Base-by-base conservation (phyloP, 2,329 filamentous ascomycete species). In the Mariannaea sp. region DNA sequence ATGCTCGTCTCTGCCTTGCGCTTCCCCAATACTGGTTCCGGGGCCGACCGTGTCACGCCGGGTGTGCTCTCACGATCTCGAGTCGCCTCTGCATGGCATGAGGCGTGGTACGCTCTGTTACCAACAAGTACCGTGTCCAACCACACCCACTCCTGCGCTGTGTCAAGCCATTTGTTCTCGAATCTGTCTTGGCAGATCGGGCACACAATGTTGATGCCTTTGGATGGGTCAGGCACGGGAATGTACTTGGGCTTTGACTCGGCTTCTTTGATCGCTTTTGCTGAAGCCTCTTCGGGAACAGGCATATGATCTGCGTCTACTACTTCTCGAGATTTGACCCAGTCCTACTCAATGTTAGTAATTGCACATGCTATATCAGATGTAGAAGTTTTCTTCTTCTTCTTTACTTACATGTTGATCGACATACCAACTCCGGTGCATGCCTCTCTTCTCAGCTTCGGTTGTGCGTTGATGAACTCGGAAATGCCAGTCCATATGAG, bases 401-500 rank as follows among this genome's bases (percentile, higher is more conserved):
- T n/a, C n/a, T n/a, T 13, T 33, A 69, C 85, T 75, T 80, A 90
- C 88, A 75, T 87, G 80, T 75, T 96, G 90, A 66, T 95, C 90
- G 42, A 96, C 86, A 70, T 96, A 97, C 91, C 92, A 97, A 71
- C 91, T 95, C 27, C 94, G 87, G 68, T 95, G 92, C 64, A 95
- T 89, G 26, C 90, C 92, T 56, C 90, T 84, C 70, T 90, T 93
- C 67, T 90, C 86, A 12, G 89, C 87, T 63, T 97, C 93, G 3
- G 86, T 86, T 73, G 95, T 90, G 39, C 92, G 87, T 66, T 92
- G 89, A 67, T 97, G 93, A 19, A 93, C 92, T 51, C 88, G 87
- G 75, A 99, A 99, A 73, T 99, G 94, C 94, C 94, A 99, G 73
- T 99, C 94, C 79, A 99, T 87, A 70, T 99, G 94, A 3, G 88